Conservation (phyloP, 1,139 yeast species). For the Lodderomyces margitis region DNA sequence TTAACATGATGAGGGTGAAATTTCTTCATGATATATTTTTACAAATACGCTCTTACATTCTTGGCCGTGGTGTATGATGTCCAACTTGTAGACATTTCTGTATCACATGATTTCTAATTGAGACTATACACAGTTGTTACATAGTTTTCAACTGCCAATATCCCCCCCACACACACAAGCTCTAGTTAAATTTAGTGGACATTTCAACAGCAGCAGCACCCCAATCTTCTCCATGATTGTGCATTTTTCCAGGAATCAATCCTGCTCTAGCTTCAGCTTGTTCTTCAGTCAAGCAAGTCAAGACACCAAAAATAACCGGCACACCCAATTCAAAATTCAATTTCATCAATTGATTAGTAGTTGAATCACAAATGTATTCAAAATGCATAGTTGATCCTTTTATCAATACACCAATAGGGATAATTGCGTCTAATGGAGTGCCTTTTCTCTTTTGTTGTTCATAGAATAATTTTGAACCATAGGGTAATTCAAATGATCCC, state of each 20-base stretch:
- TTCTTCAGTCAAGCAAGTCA: constrained; percentile 90
- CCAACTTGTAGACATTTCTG: background rate
- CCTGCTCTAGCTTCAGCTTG: constrained; percentile 96
- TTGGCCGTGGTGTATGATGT: background rate
- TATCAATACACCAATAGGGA: constrained; percentile 91
- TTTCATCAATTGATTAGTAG: constrained; percentile 81
- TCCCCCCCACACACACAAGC: no score
- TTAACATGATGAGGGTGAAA: background rate
- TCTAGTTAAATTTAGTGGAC: constrained; percentile 52
- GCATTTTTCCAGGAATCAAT: constrained; percentile 67
- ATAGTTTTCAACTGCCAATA: no score
- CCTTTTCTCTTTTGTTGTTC: constrained; percentile 45
- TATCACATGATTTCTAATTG: background rate
- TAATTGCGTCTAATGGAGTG: constrained; percentile 73
- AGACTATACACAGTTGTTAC: background rate
- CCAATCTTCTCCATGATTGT: constrained; percentile 98
- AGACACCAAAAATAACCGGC: constrained; percentile 90
- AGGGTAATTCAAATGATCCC: constrained; percentile 92
- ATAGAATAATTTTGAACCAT: constrained; percentile 59
- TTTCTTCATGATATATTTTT: background rate
- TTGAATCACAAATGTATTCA: constrained; percentile 92
- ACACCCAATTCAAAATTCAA: constrained; percentile 66
- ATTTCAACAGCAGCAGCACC: constrained; percentile 99
- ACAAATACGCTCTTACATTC: background rate
- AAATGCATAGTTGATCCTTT: constrained; percentile 98